phyloP scores from a whole-genome alignment of 2,329 filamentous ascomycete genomes.

The Coniella lustricola region DNA sequence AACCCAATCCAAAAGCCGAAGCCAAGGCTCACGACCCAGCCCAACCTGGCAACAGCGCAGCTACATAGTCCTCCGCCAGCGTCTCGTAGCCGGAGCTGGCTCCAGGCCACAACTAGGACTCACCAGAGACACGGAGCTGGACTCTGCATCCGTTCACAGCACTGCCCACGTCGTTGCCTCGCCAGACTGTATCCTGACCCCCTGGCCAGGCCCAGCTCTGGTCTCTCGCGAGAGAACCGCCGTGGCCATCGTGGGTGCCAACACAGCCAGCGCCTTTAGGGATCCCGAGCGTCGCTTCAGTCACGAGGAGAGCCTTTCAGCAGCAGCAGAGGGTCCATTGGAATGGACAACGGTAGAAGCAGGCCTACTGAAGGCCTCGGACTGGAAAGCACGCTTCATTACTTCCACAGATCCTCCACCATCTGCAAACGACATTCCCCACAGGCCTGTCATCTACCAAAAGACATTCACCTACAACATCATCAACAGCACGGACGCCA shows the following conservation, averaged over 20 bases:
- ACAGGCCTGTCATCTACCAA: conserved; percentile 8
- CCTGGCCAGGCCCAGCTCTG: conserved; percentile 5
- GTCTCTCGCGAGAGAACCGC: conserved; percentile 8
- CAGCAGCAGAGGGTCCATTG: too few species aligned
- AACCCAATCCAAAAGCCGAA: too few species aligned
- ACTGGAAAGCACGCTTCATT: conserved; percentile 15
- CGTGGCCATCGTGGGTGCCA: conserved; percentile 4
- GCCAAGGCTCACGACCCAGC: background rate
- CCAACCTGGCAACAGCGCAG: conserved; percentile 9
- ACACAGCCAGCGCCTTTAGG: background rate
- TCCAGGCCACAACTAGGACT: too few species aligned
- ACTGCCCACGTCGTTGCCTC: conserved; percentile 5
- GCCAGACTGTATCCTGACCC: background rate
- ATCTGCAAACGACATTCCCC: conserved; percentile 5
- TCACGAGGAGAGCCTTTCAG: too few species aligned
- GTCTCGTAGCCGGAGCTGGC: background rate
- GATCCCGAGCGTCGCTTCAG: background rate
- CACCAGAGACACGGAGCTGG: background rate
- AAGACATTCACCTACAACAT: conserved; percentile 5
- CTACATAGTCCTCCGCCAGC: conserved; percentile 9
- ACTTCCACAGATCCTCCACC: conserved; percentile 6
- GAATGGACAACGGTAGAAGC: conserved; percentile 8
- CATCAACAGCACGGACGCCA: too few species aligned
- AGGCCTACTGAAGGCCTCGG: conserved; percentile 6
- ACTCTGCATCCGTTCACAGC: background rate